These are phyloP conservation scores for Spathaspora gorwiae DNA, from an alignment of 805 yeast genomes.

Conservation along the genomic window DNA sequence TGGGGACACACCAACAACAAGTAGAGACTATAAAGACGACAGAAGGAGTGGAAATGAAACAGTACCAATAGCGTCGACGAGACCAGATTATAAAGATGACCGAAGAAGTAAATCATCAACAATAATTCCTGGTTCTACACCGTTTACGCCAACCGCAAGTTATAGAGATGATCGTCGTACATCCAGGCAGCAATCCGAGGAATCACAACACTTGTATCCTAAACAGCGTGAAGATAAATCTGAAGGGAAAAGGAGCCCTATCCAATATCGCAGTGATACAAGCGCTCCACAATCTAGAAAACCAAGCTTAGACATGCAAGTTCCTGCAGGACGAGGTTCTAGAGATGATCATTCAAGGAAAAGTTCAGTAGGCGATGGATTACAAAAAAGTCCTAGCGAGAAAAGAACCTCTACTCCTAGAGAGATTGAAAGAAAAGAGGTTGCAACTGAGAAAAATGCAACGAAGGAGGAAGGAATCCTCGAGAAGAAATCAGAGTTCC, in stretches of 20 bases:
- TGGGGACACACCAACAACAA: no score
- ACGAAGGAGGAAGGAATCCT: neutral
- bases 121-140: neutral
- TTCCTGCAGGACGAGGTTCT: neutral
- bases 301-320: neutral
- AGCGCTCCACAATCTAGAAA: neutral
- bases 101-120: constrained; percentile 1
- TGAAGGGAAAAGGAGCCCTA: neutral
- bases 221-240: neutral
- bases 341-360: neutral
- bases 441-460: neutral
- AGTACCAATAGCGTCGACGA: no score
- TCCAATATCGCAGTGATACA: neutral
- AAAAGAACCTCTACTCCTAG: no score
- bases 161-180: constrained; percentile 7
- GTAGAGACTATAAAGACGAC: no score
- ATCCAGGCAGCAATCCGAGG: neutral
- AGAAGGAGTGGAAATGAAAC: no score
- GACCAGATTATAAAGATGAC: neutral
- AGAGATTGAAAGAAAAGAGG: neutral
- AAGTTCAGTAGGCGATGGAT: neutral
- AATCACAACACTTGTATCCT: neutral
- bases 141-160: neutral
- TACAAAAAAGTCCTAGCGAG: neutral
- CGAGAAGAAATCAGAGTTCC: neutral